These are phyloP conservation scores for Penicillium diatomitis DNA, from an alignment of 495 filamentous ascomycete species.

Conservation along the genomic window DNA sequence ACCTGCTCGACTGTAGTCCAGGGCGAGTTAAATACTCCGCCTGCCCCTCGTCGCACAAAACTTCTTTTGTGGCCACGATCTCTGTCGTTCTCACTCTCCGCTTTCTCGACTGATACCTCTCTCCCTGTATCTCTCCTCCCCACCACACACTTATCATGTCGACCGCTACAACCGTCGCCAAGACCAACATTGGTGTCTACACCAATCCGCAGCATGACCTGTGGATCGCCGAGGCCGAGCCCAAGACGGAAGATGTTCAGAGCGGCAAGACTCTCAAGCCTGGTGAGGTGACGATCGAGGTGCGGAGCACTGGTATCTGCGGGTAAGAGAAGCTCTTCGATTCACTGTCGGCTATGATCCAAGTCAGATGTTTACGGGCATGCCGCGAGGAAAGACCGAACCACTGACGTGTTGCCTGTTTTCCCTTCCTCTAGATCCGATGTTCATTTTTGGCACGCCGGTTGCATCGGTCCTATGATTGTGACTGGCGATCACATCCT, in stretches of 20 bases:
- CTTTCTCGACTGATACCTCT: neutral
- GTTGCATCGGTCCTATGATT: constrained; percentile 91
- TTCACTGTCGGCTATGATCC: neutral
- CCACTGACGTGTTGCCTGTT: no score
- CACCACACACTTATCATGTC: constrained; percentile 20
- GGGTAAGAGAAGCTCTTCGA: constrained; percentile 44
- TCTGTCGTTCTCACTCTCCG: constrained; percentile 2
- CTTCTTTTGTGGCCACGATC: neutral
- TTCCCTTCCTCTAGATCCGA: constrained; percentile 52
- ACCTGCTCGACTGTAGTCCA: constrained; percentile 2
- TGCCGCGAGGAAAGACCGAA: no score
- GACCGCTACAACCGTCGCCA: constrained; percentile 37
- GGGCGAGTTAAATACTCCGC: constrained; percentile 2
- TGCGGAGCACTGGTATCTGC: constrained; percentile 90
- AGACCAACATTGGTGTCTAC: constrained; percentile 90
- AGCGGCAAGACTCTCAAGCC: constrained; percentile 59
- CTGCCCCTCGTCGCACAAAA: neutral
- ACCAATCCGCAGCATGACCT: constrained; percentile 88
- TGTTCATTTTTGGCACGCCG: constrained; percentile 92
- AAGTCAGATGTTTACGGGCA: no score
- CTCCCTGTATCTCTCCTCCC: neutral
- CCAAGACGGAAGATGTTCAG: constrained; percentile 65
- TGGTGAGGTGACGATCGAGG: constrained; percentile 74
- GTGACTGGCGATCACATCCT: constrained; percentile 80
- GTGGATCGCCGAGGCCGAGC: constrained; percentile 73